Base-by-base conservation (phyloP, 73 alveolate species). In the Paramecium tetraurelia region DNA sequence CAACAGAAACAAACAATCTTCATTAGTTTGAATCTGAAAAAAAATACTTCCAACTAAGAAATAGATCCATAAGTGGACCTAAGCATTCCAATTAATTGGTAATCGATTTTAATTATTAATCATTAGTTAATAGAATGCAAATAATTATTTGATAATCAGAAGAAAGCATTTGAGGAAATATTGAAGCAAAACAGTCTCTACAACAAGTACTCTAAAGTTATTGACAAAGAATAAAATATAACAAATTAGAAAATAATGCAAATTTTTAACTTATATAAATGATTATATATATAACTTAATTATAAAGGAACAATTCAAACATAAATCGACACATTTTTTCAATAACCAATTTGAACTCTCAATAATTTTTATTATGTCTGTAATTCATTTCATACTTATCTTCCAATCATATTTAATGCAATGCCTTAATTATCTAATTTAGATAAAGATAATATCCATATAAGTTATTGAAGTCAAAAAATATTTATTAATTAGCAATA, bases 1-100 rank as follows among this genome's bases (percentile, higher is more conserved):
- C 90, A 24, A 80, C 70, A 44, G 90, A 80, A 80, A 80, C 90
- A 20, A 41, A 80, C 12, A 48, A 63, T 63, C 84, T 63, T 33
- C 21, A 44, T 40, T 9, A 48, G 38, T 80, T 80, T 12, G 90
- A 80, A 46, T 80, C 70, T 31, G 90, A 80, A 31, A 80, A 41
- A 46, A 48, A 48, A 22, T 22, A 80, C 24, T 18, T 80, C 14
- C 31, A 80, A 43, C 18, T 72, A 36, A 31, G 86, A 33, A 40
- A 11, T 36, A 33, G 59, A 36, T 72, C 86, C 3, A 43, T 72
- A 4, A 40, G 86, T 36, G 86, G 86, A 16, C 57, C 40, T 72
- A 40, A 72, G 10, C 59, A 72, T 6, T 72, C 86, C 3, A 72
- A 38, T 36, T 36, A 72, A 72, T 72, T 40, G 35, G 86, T 36